Base-by-base conservation (phyloP, 177 flowering plant species). In the Tripterygium wilfordii region DNA sequence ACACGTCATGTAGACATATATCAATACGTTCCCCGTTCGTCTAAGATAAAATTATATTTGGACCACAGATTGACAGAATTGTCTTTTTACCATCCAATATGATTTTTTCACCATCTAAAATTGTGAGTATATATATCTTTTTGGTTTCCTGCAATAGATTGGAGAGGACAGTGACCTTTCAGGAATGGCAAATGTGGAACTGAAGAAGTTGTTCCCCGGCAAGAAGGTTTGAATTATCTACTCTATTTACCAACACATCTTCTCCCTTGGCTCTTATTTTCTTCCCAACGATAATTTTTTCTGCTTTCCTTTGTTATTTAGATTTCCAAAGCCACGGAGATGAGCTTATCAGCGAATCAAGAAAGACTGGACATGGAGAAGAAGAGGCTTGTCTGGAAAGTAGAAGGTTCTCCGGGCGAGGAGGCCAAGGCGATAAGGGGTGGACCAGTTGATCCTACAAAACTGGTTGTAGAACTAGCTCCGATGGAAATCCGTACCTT, bases 401-500 rank as follows among this genome's bases (percentile, higher is more conserved):
- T 74, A 10, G 84, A 83, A 69, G 76, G 72, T 37, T 43, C 71
- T 30, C 3, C 57, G 4, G 46, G 14, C 29, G 60, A 70, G 36
- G 71, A 61, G 30, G 3, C 56, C 31, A 59, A 48, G 33, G 58
- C 51, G 20, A 44, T 28, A 35, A 76, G 94, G 51, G 96, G 98
- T 21, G 67, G 81, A 40, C 74, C 87, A 12, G 65, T 92, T 8
- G 85, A 85, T 63, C 83, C 85, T 6, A 18, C 18, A 28, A 53
- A 72, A 24, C 68, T 86, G 51, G 64, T 71, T 10, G 84, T 88
- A 37, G 89, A 85, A 54, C 78, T 90, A 27, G 73, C 56, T 4
- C 95, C 98, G 0, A 85, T 85, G 95, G 96, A 90, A 66, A 83
- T 87, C 42, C 85, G 96, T 14, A 85, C 96, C 30, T 77, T 90